A percentile compares a stretch with the other conserved stretches of the same genome.
phyloP scores from a whole-genome alignment of 768 basidiomycete species.

The Neoboletus subvelutipes region DNA sequence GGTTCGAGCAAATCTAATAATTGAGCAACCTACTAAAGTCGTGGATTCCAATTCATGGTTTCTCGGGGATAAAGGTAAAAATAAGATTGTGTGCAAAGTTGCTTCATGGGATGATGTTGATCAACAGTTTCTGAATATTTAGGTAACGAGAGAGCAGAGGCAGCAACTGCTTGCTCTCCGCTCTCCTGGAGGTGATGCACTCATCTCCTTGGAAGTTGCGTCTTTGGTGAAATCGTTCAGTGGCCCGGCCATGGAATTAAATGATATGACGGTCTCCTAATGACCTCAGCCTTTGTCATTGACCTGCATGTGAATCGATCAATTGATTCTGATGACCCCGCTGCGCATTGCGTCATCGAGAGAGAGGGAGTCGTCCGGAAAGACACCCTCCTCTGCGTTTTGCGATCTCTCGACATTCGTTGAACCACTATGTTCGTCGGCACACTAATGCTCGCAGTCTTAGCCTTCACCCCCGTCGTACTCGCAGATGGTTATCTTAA shows the following conservation, averaged over 20 bases:
- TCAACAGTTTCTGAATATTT: background rate
- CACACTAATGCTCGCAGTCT: constrained; percentile 4
- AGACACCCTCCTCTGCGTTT: background rate
- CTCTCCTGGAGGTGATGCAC: background rate
- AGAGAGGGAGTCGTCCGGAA: background rate
- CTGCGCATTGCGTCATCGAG: constrained; percentile 34
- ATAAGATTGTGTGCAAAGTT: background rate
- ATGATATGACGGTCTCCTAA: background rate
- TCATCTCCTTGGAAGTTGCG: background rate
- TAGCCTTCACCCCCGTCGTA: constrained; percentile 28
- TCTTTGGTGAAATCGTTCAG: background rate
- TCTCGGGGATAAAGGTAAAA: background rate
- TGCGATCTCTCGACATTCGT: background rate
- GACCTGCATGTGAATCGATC: background rate
- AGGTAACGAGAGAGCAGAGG: background rate
- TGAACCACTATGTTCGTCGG: constrained; percentile 21
- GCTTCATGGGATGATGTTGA: background rate
- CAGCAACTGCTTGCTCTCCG: background rate
- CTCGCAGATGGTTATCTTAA: constrained; percentile 34
- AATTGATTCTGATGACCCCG: background rate
- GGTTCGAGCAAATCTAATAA: background rate
- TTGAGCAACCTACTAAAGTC: too few species aligned
- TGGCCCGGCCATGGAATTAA: background rate
- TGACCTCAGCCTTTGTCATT: background rate
- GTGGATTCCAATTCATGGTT: background rate